Base-by-base conservation (phyloP, 495 filamentous ascomycete genomes). In the Neurospora sp. region DNA sequence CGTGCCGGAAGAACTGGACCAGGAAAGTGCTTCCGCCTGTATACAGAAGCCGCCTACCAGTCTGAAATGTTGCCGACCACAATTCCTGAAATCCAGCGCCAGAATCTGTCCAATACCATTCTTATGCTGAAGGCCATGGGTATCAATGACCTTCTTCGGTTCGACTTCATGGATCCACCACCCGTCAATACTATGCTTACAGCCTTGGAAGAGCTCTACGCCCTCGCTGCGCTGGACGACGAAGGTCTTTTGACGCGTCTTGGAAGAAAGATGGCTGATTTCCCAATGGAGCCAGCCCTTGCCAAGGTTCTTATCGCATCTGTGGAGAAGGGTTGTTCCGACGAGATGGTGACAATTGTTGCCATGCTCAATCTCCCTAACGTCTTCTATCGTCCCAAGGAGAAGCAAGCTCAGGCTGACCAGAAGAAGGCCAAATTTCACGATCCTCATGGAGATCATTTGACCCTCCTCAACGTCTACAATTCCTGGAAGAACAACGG, bases 111-210 rank as follows among this genome's bases (percentile, higher is more conserved):
- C 0, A 88, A 91, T 72, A 98, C 96, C 3, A 98, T 99, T 81
- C 89, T 99, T 38, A 97, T 98, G 94, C 87, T 99, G 40, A 99
- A 99, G 81, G 96, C 96, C 2, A 98, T 98, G 95, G 96, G 96
- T 4, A 98, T 99, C 79, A 98, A 98, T 76, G 96, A 99, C 77
- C 85, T 99, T 4, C 88, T 99, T 12, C 93, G 97, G 74, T 99
- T 99, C 77, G 95, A 98, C 79, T 99, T 98, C 77, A 98, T 99
- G 94, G 96, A 98, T 76, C 79, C 95, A 3, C 96, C 96, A 2
- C 96, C 96, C 1, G 95, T 94, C 8, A 98, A 97, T 76, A 98
- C 96, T 40, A 98, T 97, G 94, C 88, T 99, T 71, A 96, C 93
- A 71, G 96, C 96, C 2, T 85, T 99, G 14, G 96, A 98, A 82